Evolutionary conservation across 2,329 filamentous ascomycete genomes (phyloP).

Genomic region (Beauveria sp.): DNA sequence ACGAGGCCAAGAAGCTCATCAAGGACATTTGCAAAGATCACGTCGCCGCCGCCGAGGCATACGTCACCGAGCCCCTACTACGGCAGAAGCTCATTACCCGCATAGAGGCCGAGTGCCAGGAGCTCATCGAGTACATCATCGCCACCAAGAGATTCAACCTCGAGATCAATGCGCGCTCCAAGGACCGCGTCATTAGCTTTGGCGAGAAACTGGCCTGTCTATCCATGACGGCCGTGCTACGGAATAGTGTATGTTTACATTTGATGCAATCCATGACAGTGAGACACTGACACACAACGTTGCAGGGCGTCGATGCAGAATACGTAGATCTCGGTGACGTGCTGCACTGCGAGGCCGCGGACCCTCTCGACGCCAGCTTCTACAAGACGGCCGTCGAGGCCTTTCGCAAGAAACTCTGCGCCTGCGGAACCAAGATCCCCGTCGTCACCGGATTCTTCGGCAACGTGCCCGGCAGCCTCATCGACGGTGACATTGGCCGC

Average conservation of each 20-base stretch:
- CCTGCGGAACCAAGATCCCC: conserved; percentile 61
- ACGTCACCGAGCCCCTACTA: conserved; percentile 50
- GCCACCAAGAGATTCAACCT: conserved; percentile 59
- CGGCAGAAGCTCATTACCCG: conserved; percentile 52
- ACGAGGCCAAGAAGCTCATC: conserved; percentile 67
- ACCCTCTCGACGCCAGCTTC: conserved; percentile 58
- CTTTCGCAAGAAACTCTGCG: conserved; percentile 56
- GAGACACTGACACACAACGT: conserved; percentile 19
- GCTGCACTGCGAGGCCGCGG: conserved; percentile 57
- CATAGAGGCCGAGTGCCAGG: conserved; percentile 72
- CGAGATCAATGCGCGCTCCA: conserved; percentile 70
- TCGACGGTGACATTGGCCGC: conserved; percentile 82
- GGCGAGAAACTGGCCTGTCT: conserved; percentile 93
- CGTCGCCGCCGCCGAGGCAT: conserved; percentile 58
- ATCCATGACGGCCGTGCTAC: conserved; percentile 79
- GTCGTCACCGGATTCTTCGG: conserved; percentile 94
- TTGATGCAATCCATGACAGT: too few relatives aligned
- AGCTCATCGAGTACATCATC: conserved; percentile 65
- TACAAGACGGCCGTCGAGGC: conserved; percentile 57
- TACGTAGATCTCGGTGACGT: conserved; percentile 86
- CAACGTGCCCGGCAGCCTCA: conserved; percentile 79
- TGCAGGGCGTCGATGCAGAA: conserved; percentile 68
- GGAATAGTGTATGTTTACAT: conserved; percentile 51
- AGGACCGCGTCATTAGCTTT: conserved; percentile 86
- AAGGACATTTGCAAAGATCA: conserved; percentile 79